Base-by-base conservation (phyloP, 345 rosid species). In the Populus simonii region DNA sequence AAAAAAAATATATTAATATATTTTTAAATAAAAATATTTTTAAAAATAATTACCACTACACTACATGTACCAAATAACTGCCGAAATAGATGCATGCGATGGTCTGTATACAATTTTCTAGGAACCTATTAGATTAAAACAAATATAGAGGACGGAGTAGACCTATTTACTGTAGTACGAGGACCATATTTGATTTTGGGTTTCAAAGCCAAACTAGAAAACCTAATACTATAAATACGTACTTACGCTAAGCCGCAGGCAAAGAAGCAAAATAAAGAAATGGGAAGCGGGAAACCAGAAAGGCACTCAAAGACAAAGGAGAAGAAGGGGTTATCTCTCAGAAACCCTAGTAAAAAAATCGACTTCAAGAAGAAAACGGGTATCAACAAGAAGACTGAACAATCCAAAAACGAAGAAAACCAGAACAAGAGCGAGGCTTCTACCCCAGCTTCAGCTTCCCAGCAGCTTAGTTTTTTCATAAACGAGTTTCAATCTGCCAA, bases 401-500 rank as follows among this genome's bases (percentile, higher is more conserved):
- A 12, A 47, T 13, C 51, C 51, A 47, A 47, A 47, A 15, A 47
- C 51, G 11, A 15, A 47, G 51, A 47, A 47, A 47, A 47, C 51
- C 51, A 47, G 51, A 47, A 47, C 51, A 47, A 47, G 51, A 43
- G 43, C n/a, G 78, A 55, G 8, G 45, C 16, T 18, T 20, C 41
- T 3, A 75, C 55, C 33, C 83, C 85, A 0, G 67, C 77, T 4
- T 71, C 92, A 7, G 80, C 88, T 10, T 79, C 89, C 43, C 88
- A 82, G 75, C 92, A 88, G 81, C 93, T 87, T 17, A 74, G 39
- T 36, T 92, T 80, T 83, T 90, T 93, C 67, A 47, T 92, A 3
- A 79, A 76, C 43, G 83, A 85, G 55, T 87, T 89, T 66, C 87
- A 90, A 69, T 90, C 94, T 20, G 89, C 90, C 83, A 88, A 84